A percentile compares a stretch with the other conserved stretches of the same genome.
These are phyloP conservation scores for Solanum chilense DNA, from an alignment of 257 asterid species.

Conservation along the genomic window DNA sequence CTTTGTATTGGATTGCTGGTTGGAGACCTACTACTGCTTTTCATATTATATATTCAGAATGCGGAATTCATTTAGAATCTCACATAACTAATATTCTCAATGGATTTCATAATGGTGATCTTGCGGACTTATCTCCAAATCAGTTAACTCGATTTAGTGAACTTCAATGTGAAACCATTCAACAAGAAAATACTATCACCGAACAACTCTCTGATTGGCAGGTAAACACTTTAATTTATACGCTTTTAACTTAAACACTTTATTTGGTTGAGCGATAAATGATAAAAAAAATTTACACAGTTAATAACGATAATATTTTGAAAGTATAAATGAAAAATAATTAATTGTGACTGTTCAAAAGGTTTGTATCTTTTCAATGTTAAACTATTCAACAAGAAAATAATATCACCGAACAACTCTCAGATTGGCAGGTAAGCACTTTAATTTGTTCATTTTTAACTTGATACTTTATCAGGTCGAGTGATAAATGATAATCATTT, in stretches of 20 bases:
- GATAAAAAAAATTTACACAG: accelerated
- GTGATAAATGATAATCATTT: too few relatives aligned
- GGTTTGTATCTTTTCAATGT: constrained; percentile 21
- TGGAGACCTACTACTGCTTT: constrained; percentile 89
- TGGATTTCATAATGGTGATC: constrained; percentile 51
- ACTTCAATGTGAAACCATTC: constrained; percentile 56
- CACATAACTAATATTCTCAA: constrained; percentile 48
- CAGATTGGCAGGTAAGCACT: constrained; percentile 66
- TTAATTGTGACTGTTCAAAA: too few relatives aligned
- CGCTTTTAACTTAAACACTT: too few relatives aligned
- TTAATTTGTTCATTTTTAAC: too few relatives aligned
- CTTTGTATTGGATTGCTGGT: constrained; percentile 72
- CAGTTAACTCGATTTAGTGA: constrained; percentile 70
- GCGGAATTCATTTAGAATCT: constrained; percentile 56
- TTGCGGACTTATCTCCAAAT: constrained; percentile 55
- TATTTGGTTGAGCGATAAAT: too few relatives aligned
- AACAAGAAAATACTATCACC: constrained; percentile 41
- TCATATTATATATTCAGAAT: constrained; percentile 64
- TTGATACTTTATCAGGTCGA: too few relatives aligned
- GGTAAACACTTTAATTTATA: constrained; percentile 19
- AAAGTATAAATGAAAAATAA: too few relatives aligned
- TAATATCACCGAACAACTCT: constrained; percentile 38
- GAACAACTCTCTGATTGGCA: constrained; percentile 64
- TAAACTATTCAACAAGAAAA: constrained; percentile 50
- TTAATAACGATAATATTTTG: too few relatives aligned